phyloP scores from a whole-genome alignment of 768 basidiomycete genomes.

The Collybiopsis luxurians region DNA sequence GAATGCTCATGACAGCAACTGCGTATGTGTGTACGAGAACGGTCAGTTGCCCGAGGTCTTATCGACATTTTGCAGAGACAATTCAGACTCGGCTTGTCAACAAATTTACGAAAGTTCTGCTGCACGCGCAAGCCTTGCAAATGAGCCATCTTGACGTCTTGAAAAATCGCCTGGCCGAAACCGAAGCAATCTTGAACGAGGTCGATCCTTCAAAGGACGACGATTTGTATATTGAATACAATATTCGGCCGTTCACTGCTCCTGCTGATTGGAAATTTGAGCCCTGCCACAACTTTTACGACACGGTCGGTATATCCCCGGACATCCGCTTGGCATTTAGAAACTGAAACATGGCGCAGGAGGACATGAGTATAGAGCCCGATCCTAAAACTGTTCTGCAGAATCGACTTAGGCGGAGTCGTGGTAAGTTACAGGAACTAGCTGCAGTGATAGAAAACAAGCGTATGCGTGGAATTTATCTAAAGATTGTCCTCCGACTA shows the following conservation, averaged over 20 bases:
- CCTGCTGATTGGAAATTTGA: slow-evolving; percentile 76
- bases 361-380: slow-evolving; percentile 60
- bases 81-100: slow-evolving; percentile 64
- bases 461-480: slow-evolving; percentile 38
- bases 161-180: slow-evolving; percentile 45
- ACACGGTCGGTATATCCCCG: slow-evolving; percentile 49
- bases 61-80: slow-evolving; percentile 43
- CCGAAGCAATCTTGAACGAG: slow-evolving; percentile 45
- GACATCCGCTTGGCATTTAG: slow-evolving; percentile 8
- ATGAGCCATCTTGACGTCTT: slow-evolving; percentile 55
- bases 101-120: slow-evolving; percentile 51
- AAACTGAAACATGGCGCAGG: slow-evolving; percentile 33
- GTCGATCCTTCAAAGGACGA: slow-evolving; percentile 65
- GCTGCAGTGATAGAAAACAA: slow-evolving; percentile 55
- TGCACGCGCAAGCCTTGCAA: slow-evolving; percentile 59
- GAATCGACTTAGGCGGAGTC: slow-evolving; percentile 65
- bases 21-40: slow-evolving; percentile 39
- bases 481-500: neutral
- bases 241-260: slow-evolving; percentile 59
- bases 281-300: slow-evolving; percentile 71
- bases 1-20: slow-evolving; percentile 47
- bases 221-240: slow-evolving; percentile 68
- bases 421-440: slow-evolving; percentile 63
- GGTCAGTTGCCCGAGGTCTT: neutral
- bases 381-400: slow-evolving; percentile 78